Conservation (phyloP, 2,329 filamentous ascomycete genomes). For the Verticillium klebahnii region DNA sequence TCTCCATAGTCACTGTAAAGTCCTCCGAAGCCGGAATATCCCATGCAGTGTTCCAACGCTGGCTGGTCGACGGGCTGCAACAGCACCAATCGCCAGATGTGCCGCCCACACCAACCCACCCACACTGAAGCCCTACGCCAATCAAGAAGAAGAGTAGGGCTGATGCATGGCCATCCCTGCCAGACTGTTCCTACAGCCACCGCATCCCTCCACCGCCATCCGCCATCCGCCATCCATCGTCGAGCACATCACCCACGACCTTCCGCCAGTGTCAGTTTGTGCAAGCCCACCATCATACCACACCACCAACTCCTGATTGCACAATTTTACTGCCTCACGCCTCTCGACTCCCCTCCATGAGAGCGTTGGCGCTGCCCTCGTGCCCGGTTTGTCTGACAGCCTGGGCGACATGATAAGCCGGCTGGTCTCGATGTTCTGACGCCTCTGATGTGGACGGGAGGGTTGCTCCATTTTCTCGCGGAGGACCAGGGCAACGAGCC, state of each 20-base stretch:
- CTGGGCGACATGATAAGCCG: neutral
- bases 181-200: neutral
- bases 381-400: neutral
- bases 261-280: neutral
- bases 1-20: neutral
- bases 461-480: neutral
- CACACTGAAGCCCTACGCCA: neutral
- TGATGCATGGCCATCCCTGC: neutral
- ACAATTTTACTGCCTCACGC: neutral
- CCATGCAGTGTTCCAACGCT: neutral
- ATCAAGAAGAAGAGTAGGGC: neutral
- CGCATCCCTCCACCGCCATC: neutral
- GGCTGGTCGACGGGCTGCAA: neutral
- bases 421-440: neutral
- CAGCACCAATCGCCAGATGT: neutral
- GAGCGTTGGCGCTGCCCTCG: neutral
- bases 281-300: too few species aligned
- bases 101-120: neutral
- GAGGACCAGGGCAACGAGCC: neutral
- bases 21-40: neutral
- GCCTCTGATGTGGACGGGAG: neutral
- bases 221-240: neutral
- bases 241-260: neutral
- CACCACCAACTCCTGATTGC: too few species aligned
- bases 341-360: neutral